Conservation (phyloP, 352 stramenopile species). For the Blastocystis sp. region DNA sequence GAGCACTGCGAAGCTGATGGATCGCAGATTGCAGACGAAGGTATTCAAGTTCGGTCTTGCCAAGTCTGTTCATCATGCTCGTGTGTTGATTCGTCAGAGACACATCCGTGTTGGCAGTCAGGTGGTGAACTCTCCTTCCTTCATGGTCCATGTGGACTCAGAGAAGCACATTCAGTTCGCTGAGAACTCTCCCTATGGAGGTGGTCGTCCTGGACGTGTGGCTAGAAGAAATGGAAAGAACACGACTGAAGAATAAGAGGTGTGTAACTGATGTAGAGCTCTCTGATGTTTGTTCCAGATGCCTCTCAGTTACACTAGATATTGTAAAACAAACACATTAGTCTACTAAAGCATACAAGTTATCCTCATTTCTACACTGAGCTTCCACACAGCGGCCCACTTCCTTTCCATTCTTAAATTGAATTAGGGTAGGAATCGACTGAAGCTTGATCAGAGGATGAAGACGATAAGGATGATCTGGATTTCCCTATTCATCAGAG, state of each 20-base stretch:
- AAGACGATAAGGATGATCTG: slow-evolving; percentile 50
- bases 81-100: too few relatives aligned
- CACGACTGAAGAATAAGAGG: neutral
- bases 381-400: slow-evolving; percentile 43
- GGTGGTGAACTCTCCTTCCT: too few relatives aligned
- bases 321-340: slow-evolving; percentile 49
- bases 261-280: slow-evolving; percentile 1
- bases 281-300: neutral
- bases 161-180: too few relatives aligned
- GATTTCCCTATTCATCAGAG: slow-evolving; percentile 34
- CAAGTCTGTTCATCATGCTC: too few relatives aligned
- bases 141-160: too few relatives aligned
- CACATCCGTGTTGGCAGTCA: too few relatives aligned
- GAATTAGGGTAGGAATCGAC: slow-evolving; percentile 58
- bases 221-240: too few relatives aligned
- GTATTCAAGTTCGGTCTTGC: too few relatives aligned
- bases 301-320: neutral
- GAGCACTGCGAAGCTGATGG: too few relatives aligned
- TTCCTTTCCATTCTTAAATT: slow-evolving; percentile 59
- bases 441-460: slow-evolving; percentile 62
- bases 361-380: slow-evolving; percentile 45
- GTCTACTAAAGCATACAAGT: slow-evolving; percentile 50
- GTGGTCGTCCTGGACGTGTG: too few relatives aligned
- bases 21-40: too few relatives aligned
- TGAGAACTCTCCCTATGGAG: too few relatives aligned